Evolutionary conservation across 2,329 filamentous ascomycete genomes (phyloP), one percentile per base, ranked within the genome.

Genomic region (Ophiocordyceps australis): DNA sequence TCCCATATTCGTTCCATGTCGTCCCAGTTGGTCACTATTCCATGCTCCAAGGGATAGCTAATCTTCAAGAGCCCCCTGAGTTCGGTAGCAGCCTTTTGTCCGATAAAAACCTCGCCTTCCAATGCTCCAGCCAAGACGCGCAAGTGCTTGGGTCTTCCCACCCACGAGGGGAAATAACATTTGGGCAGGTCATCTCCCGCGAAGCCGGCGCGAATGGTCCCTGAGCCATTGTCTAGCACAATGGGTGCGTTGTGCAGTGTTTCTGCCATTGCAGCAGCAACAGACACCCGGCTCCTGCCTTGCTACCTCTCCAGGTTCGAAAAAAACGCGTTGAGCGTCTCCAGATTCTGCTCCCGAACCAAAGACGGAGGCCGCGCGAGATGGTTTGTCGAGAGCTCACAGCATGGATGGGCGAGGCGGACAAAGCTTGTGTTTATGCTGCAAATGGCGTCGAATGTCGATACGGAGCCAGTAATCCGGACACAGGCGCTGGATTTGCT

Each of bases 1-100:
- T 91, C 80, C 89, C 89, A 98, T 55, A 98, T 98, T 57, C 82
- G 74, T 61, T 98, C 89, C 89, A 98, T 98, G 47, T 98, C 89
- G 47, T 95, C 89, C 89, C 89, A 98, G 53, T 98, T 83, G 39
- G 89, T 98, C 35, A 98, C 89, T 42, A 98, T 91, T 40, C 89
- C 89, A 50, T 98, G 89, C 57, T 95, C 89, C 28, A 98, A 59
- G 23, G 89, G 89, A 49, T 95, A 95, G 37, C 74, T 68, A 41
- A 98, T 94, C 66, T 95, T 98, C 40, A 98, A 65, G 33, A 98
- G 59, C 4, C 89, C 89, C 43, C 86, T 73, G 43, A 93, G 64
- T 46, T 95, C 85, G 40, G 83, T 79, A 31, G 86, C 85, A 12
- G 70, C 70, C 50, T 82, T 76, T 41, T 85, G 76, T 26, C 89